phyloP scores from a whole-genome alignment of 169 alveolate species.

The Eimeria acervulina region DNA sequence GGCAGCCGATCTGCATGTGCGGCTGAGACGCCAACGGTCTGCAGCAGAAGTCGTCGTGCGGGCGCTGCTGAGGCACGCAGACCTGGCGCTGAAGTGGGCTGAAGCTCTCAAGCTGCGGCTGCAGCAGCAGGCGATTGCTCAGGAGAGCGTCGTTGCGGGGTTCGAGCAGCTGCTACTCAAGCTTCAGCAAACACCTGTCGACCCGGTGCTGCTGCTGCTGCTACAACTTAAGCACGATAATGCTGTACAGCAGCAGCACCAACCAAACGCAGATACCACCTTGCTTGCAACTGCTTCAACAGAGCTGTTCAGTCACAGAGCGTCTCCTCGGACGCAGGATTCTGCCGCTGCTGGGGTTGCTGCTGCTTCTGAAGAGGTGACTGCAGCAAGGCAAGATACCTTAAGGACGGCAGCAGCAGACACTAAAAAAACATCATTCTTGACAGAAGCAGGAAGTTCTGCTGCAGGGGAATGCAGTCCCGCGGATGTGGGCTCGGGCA shows the following conservation, averaged over 20 bases:
- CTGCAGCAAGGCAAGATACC: not conserved
- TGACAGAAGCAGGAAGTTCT: not conserved
- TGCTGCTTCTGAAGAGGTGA: not conserved
- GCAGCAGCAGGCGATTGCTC: constrained; percentile 55
- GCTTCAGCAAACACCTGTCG: constrained; percentile 49
- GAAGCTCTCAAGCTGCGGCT: constrained; percentile 48
- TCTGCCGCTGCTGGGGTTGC: not conserved
- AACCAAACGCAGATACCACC: not conserved
- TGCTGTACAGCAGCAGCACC: not conserved
- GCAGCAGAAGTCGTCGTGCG: constrained; percentile 35
- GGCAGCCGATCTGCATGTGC: constrained; percentile 50
- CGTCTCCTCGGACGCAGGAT: not conserved
- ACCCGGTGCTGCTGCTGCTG: constrained; percentile 57
- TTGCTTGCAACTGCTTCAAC: not conserved
- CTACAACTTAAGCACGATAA: constrained; percentile 11
- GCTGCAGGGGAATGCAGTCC: not conserved
- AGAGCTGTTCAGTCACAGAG: not conserved
- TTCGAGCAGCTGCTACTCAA: not conserved
- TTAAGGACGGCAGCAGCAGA: not conserved
- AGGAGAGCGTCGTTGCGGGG: constrained; percentile 5
- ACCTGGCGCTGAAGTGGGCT: constrained; percentile 41
- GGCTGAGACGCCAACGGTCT: constrained; percentile 20
- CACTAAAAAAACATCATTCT: not conserved
- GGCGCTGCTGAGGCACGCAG: constrained; percentile 52
- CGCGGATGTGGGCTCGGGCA: not conserved